Conservation (phyloP, 192 early-diverging fungal species). For the Dimargaris cristalligena region DNA sequence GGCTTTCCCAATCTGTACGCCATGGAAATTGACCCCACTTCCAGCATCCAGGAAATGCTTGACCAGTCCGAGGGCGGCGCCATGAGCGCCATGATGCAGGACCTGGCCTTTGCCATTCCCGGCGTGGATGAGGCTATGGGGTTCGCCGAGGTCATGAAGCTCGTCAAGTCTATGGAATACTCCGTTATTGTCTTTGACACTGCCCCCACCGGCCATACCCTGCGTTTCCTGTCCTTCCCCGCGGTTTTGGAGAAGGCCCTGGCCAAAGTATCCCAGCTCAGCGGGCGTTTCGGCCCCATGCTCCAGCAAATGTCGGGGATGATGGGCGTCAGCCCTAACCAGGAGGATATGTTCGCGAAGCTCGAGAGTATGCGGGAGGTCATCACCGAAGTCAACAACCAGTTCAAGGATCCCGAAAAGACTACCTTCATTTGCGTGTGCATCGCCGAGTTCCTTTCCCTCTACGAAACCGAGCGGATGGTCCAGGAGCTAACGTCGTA, state of each 20-base stretch:
- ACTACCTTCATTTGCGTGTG: constrained; percentile 99
- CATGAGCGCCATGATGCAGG: constrained; percentile 83
- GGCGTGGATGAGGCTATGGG: constrained; percentile 99
- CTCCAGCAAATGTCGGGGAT: constrained; percentile 84
- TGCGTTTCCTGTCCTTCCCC: constrained; percentile 97
- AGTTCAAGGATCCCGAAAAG: constrained; percentile 98
- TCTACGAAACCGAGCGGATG: constrained; percentile 99
- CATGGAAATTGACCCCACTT: constrained; percentile 99
- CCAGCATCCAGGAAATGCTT: constrained; percentile 97
- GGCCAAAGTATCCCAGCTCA: constrained; percentile 83
- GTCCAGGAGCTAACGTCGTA: constrained; percentile 97
- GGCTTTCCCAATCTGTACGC: constrained; percentile 92
- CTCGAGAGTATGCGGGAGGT: constrained; percentile 90
- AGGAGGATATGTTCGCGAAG: constrained; percentile 92
- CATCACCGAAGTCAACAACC: constrained; percentile 95
- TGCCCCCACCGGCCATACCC: constrained; percentile 96
- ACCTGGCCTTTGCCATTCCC: constrained; percentile 97
- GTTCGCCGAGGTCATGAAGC: constrained; percentile 99
- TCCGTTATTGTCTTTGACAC: constrained; percentile 98
- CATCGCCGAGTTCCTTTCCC: constrained; percentile 96
- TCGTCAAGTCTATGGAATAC: constrained; percentile 99
- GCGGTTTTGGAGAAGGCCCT: constrained; percentile 94
- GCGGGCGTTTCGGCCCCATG: constrained; percentile 91
- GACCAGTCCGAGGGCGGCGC: constrained; percentile 57
- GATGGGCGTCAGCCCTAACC: constrained; percentile 72